Conservation (phyloP, 148 eudicot species). For the Dianthus caryophyllus region DNA sequence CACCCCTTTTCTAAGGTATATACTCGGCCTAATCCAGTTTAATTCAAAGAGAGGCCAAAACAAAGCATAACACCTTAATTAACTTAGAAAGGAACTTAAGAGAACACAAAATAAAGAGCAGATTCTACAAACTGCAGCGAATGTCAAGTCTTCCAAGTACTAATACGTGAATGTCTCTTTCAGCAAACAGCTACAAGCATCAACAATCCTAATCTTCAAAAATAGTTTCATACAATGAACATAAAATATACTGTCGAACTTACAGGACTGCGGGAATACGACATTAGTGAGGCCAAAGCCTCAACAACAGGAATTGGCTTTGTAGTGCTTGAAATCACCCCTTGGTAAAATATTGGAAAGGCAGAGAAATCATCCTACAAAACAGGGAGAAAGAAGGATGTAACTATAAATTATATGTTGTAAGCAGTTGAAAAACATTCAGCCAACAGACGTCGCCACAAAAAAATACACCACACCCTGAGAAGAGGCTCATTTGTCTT, state of each 20-base stretch:
- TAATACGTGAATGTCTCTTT: not conserved
- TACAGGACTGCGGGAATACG: slow-evolving; percentile 76
- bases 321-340: slow-evolving; percentile 55
- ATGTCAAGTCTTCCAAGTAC: not conserved
- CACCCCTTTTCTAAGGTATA: not conserved
- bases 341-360: slow-evolving; percentile 59
- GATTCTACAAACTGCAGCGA: slow-evolving; percentile 1
- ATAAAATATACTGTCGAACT: slow-evolving; percentile 11
- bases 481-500: not conserved
- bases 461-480: not conserved
- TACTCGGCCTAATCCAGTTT: not conserved
- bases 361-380: slow-evolving; percentile 59
- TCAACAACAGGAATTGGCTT: slow-evolving; percentile 69
- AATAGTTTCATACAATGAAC: not conserved
- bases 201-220: not conserved
- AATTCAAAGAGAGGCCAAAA: not conserved
- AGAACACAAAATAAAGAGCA: not conserved
- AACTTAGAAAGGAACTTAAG: not conserved
- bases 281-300: slow-evolving; percentile 73
- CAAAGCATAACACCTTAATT: not conserved
- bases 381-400: slow-evolving; percentile 8
- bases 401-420: slow-evolving; percentile 5
- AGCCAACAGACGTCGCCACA: not conserved
- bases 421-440: slow-evolving; percentile 6
- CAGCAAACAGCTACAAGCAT: no score